Conservation (phyloP, 352 stramenopile genomes). For the Phytopythium delawarense region DNA sequence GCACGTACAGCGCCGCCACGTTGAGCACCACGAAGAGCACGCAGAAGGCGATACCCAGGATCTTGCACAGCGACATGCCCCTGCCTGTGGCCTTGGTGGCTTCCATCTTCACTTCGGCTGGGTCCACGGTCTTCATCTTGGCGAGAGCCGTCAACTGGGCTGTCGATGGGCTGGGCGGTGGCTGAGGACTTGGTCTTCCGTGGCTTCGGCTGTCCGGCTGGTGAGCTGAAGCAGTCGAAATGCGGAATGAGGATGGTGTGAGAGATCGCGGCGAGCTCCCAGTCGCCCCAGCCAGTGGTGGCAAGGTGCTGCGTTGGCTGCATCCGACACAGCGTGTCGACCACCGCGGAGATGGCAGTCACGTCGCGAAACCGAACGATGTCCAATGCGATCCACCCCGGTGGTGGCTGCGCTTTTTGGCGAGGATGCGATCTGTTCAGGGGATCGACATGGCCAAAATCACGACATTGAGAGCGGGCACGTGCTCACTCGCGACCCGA, state of each 20-base stretch:
- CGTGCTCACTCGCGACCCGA: neutral
- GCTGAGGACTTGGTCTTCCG: neutral
- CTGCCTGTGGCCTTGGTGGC: neutral
- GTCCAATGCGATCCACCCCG: neutral
- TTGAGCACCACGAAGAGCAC: conserved; percentile 63
- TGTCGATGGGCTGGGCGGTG: neutral
- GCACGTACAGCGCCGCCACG: conserved; percentile 49
- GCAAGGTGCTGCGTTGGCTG: neutral
- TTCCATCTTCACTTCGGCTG: conserved; percentile 43
- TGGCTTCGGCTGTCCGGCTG: conserved; percentile 7
- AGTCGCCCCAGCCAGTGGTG: neutral
- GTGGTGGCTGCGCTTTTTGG: neutral
- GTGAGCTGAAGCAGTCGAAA: conserved; percentile 18
- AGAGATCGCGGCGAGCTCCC: neutral
- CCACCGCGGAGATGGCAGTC: neutral
- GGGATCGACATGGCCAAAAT: neutral
- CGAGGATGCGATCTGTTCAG: neutral
- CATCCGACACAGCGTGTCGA: neutral
- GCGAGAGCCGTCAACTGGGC: neutral
- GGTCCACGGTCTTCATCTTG: conserved; percentile 35
- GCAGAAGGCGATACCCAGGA: conserved; percentile 25
- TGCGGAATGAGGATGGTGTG: conserved; percentile 15
- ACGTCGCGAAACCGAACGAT: neutral
- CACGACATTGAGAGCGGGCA: neutral
- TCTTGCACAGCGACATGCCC: conserved; percentile 9